Percentiles rank a stretch among this genome's conserved stretches.
Conservation (phyloP, 2,329 filamentous ascomycete species). For the Hymenoscyphus repandus region DNA sequence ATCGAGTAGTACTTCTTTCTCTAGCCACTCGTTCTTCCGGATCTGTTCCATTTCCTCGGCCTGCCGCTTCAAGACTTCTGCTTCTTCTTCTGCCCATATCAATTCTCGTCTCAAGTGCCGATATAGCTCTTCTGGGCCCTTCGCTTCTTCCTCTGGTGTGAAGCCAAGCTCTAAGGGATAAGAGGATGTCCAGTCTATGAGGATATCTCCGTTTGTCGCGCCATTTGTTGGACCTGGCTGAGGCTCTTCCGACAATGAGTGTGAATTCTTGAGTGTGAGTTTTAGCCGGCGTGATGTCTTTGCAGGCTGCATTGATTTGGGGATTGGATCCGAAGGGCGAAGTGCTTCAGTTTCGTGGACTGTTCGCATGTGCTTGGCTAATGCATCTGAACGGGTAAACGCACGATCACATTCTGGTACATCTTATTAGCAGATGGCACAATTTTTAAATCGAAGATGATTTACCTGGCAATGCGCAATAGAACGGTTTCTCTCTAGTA, state of each 20-base stretch:
- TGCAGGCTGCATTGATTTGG: slow-evolving; percentile 58
- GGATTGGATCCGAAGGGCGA: slow-evolving; percentile 70
- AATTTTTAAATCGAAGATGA: background rate
- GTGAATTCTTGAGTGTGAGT: slow-evolving; percentile 52
- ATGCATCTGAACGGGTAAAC: slow-evolving; percentile 90
- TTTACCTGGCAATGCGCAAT: slow-evolving; percentile 87
- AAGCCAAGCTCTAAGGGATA: slow-evolving; percentile 51
- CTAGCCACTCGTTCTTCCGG: slow-evolving; percentile 68
- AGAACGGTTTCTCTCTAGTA: slow-evolving; percentile 96
- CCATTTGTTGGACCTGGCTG: slow-evolving; percentile 49
- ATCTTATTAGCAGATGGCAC: slow-evolving; percentile 18
- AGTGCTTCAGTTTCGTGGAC: slow-evolving; percentile 96
- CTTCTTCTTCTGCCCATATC: slow-evolving; percentile 66
- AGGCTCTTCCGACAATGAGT: slow-evolving; percentile 50
- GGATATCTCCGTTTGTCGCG: slow-evolving; percentile 13
- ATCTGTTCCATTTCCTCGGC: slow-evolving; percentile 60
- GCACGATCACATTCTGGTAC: slow-evolving; percentile 85
- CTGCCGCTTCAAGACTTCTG: slow-evolving; percentile 57
- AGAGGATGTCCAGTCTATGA: slow-evolving; percentile 29
- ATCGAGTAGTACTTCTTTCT: slow-evolving; percentile 74
- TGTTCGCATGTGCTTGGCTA: slow-evolving; percentile 97
- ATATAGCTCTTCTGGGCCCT: slow-evolving; percentile 61
- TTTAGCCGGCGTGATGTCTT: slow-evolving; percentile 47
- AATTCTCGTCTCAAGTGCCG: slow-evolving; percentile 57
- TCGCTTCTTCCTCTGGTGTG: slow-evolving; percentile 56